Evolutionary conservation across 1,284 basidiomycete species (phyloP).

Genomic region (Boletus subluridellus): DNA sequence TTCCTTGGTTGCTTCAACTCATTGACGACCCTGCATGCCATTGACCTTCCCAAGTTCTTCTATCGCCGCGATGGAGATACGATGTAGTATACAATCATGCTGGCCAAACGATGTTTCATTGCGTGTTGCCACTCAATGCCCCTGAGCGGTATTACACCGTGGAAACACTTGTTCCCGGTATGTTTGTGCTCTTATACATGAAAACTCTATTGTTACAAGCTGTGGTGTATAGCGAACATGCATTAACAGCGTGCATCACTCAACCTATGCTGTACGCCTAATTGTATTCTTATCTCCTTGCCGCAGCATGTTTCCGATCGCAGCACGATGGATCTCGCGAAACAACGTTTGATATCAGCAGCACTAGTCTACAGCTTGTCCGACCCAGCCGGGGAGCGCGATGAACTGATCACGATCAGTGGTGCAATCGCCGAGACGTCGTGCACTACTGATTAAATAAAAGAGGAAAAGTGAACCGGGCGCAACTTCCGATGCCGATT

Average conservation of each 20-base stretch:
- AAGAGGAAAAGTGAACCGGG: slow-evolving; percentile 7
- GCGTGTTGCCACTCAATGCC: slow-evolving; percentile 22
- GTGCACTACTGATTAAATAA: background rate
- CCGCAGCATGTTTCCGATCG: slow-evolving; percentile 20
- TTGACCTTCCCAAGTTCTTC: slow-evolving; percentile 16
- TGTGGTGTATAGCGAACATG: slow-evolving; percentile 26
- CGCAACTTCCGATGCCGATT: slow-evolving; percentile 16
- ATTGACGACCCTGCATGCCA: slow-evolving; percentile 23
- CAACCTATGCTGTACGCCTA: slow-evolving; percentile 23
- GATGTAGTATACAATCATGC: slow-evolving; percentile 2
- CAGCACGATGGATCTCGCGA: slow-evolving; percentile 12
- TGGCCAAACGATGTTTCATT: slow-evolving; percentile 11
- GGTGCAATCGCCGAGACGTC: slow-evolving; percentile 8
- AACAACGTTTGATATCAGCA: slow-evolving; percentile 19
- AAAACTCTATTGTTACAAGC: slow-evolving; percentile 22
- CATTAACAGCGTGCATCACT: slow-evolving; percentile 33
- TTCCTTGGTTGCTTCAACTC: slow-evolving; percentile 15
- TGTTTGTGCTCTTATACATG: slow-evolving; percentile 12
- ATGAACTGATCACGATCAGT: slow-evolving; percentile 21
- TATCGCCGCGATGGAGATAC: slow-evolving; percentile 31
- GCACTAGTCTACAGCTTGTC: slow-evolving; percentile 2
- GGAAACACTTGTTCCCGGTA: slow-evolving; percentile 11
- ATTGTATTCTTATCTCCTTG: slow-evolving; percentile 32
- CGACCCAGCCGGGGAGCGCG: slow-evolving; percentile 12
- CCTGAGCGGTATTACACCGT: slow-evolving; percentile 31